Evolutionary conservation across 1,284 basidiomycete species (phyloP).

Genomic region (Ganoderma resinaceum): DNA sequence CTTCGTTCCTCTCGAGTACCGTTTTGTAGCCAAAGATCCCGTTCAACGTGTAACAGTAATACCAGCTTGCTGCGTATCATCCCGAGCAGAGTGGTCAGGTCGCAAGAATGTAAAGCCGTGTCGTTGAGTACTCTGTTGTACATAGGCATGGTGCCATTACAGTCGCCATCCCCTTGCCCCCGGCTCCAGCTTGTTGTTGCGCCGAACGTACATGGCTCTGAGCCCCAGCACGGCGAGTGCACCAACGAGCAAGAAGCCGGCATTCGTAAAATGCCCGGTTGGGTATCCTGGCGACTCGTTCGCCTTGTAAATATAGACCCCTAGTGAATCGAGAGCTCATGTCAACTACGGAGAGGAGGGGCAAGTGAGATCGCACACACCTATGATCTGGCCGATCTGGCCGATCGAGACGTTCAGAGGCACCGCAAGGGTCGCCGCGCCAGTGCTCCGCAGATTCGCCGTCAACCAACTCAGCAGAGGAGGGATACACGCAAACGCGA

Average conservation of each 20-base stretch:
- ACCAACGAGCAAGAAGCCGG: slow-evolving; percentile 39
- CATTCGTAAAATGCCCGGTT: slow-evolving; percentile 47
- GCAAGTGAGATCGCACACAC: slow-evolving; percentile 21
- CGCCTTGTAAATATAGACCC: slow-evolving; percentile 48
- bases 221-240: slow-evolving; percentile 33
- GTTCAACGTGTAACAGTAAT: neutral
- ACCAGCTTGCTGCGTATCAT: neutral
- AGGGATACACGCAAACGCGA: slow-evolving; percentile 45
- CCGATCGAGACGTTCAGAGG: slow-evolving; percentile 47
- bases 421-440: slow-evolving; percentile 44
- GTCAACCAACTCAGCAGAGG: slow-evolving; percentile 48
- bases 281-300: slow-evolving; percentile 43
- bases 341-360: neutral
- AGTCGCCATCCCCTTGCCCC: slow-evolving; percentile 32
- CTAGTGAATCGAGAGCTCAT: slow-evolving; percentile 18
- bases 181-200: slow-evolving; percentile 28
- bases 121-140: neutral
- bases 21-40: neutral
- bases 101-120: neutral
- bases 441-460: slow-evolving; percentile 43
- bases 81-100: neutral
- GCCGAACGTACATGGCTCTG: slow-evolving; percentile 30
- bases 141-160: slow-evolving; percentile 5
- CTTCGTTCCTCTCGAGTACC: neutral
- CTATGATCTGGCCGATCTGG: slow-evolving; percentile 46